Evolutionary conservation across 495 filamentous ascomycete species (phyloP).

Genomic region (Lophiotrema nucula): DNA sequence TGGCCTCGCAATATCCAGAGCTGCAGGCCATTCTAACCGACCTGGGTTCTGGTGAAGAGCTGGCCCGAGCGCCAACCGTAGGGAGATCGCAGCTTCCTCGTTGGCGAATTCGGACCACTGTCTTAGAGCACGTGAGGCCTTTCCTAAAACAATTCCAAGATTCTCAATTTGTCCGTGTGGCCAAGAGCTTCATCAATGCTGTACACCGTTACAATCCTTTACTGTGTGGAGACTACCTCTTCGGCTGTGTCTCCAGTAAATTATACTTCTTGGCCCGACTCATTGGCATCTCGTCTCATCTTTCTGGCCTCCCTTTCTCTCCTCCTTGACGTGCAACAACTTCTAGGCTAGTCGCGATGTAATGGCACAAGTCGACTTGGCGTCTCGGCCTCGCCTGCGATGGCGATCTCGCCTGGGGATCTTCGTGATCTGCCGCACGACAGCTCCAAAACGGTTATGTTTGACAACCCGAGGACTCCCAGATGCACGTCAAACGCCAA

Average conservation of each 20-base stretch:
- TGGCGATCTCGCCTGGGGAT: not conserved
- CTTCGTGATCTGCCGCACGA: not conserved
- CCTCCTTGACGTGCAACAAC: not conserved
- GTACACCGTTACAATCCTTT: conserved; percentile 9
- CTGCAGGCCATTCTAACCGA: not conserved
- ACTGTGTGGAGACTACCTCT: not conserved
- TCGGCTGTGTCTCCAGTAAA: not conserved
- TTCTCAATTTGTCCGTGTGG: not conserved
- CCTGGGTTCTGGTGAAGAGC: not conserved
- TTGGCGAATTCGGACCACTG: conserved; percentile 12
- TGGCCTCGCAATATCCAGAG: not conserved
- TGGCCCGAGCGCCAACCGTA: not conserved
- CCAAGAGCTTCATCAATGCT: conserved; percentile 22
- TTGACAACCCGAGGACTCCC: conserved; percentile 10
- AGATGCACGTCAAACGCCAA: conserved; percentile 14
- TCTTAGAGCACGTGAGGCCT: conserved; percentile 11
- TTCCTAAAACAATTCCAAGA: not conserved
- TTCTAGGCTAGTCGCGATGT: conserved; percentile 7
- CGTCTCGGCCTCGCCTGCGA: conserved; percentile 1
- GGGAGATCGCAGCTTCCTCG: not conserved
- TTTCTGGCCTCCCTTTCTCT: not conserved
- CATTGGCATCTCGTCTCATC: not conserved
- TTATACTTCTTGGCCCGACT: not conserved
- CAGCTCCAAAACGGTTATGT: conserved; percentile 1
- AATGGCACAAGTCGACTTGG: conserved; percentile 3